Conservation (phyloP, 441 rosid genomes). For the Syzygium malaccense region DNA sequence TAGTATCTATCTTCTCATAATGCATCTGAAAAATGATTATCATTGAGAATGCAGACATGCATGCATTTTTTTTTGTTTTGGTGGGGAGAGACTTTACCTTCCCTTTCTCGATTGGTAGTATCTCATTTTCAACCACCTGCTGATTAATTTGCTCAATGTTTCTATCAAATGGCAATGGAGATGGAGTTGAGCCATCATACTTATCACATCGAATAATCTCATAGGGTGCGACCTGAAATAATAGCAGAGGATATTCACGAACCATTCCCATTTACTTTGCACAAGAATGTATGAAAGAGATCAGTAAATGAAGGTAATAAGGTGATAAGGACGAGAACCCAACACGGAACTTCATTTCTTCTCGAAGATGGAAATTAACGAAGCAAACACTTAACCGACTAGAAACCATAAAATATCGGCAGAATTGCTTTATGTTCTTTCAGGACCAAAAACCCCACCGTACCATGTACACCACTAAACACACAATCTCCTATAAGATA, state of each 20-base stretch:
- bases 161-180: constrained; percentile 30
- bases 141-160: constrained; percentile 35
- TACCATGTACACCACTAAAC: neutral
- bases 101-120: constrained; percentile 28
- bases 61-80: neutral
- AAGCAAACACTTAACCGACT: neutral
- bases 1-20: neutral
- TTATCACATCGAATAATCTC: constrained; percentile 61
- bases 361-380: neutral
- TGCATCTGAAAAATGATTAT: neutral
- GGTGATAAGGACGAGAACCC: neutral
- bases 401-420: neutral
- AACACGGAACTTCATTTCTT: neutral
- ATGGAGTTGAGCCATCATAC: constrained; percentile 39
- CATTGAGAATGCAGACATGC: neutral
- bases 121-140: constrained; percentile 29
- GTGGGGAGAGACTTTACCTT: constrained; percentile 35
- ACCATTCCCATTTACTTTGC: neutral
- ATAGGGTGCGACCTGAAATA: constrained; percentile 67
- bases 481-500: neutral
- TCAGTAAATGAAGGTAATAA: neutral
- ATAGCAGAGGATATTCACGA: constrained; percentile 7
- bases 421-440: neutral
- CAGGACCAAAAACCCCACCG: neutral
- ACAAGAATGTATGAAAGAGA: neutral